Evolutionary conservation across 768 basidiomycete genomes (phyloP), one percentile per base, ranked within the genome.

Genomic region (Lepiota venenata): DNA sequence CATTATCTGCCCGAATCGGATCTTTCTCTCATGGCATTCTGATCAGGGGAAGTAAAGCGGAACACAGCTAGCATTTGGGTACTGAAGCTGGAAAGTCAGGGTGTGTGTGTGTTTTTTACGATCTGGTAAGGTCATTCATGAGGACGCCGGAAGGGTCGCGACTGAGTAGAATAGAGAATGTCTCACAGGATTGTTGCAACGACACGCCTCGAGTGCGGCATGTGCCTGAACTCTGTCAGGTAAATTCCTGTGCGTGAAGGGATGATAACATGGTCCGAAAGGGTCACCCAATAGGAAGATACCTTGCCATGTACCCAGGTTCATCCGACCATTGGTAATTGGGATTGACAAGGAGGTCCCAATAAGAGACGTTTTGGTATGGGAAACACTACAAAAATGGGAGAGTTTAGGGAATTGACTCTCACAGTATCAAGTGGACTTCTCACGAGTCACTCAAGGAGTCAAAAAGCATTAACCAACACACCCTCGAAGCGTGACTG

Each of bases 271-370:
- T 41, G 32, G 42, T 18, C 16, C 39, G 6, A 54, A 52, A n/a
- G 15, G 35, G 51, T 8, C 9, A 27, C 11, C 15, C 12, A 47
- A 45, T 1, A 45, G 37, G 15, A 20, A 41, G 18, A n/a, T 68
- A 82, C 91, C 93, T 79, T 97, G 94, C 94, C 94, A 97, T 20
- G 91, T 94, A 10, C 94, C 94, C 47, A 97, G 72, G 58, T 87
- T 90, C 59, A 96, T 71, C 44, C 76, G 72, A 5, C 83, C 91
- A 55, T 87, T 78, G 2, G 88, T 88, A 60, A 98, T 91, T 2
- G 94, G 94, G 38, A 98, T 64, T 11, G 85, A 83, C 55, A 97
- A 77, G 0, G 90, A 86, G 16, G 88, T 78, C 16, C 95, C 94
- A 43, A 97, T 75, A 29, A 98, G 77, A 3, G 91, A 83, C 2